These are phyloP conservation scores for Russula sp. DNA, from an alignment of 768 basidiomycete species.

Conservation along the genomic window DNA sequence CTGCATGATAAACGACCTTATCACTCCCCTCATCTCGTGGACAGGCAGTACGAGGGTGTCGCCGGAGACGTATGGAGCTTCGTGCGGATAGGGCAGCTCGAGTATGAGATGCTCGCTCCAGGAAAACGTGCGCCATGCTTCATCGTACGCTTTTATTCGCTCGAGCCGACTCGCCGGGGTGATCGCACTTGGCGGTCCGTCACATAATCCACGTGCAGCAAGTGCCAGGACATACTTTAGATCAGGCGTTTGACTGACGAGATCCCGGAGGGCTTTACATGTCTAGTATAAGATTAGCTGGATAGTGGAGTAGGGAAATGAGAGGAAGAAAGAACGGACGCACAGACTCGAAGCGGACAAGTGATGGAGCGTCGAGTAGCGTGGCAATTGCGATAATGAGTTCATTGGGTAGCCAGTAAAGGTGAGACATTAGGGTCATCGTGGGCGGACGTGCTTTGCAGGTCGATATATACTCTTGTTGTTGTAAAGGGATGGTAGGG, in stretches of 20 bases:
- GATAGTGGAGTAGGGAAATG: no score
- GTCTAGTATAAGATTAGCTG: neutral
- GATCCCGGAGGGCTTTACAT: neutral
- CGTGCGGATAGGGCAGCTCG: slow-evolving; percentile 1
- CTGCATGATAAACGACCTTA: slow-evolving; percentile 2
- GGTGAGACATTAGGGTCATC: neutral
- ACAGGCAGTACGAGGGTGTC: slow-evolving; percentile 7
- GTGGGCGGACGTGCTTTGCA: neutral
- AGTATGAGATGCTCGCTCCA: slow-evolving; percentile 3
- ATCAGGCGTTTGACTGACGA: neutral
- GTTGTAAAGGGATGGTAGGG: neutral
- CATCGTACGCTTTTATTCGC: neutral
- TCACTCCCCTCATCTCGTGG: no score
- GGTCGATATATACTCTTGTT: neutral
- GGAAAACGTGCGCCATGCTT: slow-evolving; percentile 14
- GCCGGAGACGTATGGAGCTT: neutral
- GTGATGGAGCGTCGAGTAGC: neutral
- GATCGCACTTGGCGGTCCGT: slow-evolving; percentile 14
- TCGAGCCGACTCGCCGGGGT: neutral
- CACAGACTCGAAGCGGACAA: slow-evolving; percentile 6
- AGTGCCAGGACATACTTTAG: slow-evolving; percentile 5
- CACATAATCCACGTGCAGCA: slow-evolving; percentile 3
- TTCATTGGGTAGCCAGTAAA: neutral
- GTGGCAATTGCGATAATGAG: neutral
- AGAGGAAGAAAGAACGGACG: neutral